Evolutionary conservation across 495 filamentous ascomycete genomes (phyloP), one percentile per base, ranked within the genome.

Genomic region (Aspergillus funiculosus): DNA sequence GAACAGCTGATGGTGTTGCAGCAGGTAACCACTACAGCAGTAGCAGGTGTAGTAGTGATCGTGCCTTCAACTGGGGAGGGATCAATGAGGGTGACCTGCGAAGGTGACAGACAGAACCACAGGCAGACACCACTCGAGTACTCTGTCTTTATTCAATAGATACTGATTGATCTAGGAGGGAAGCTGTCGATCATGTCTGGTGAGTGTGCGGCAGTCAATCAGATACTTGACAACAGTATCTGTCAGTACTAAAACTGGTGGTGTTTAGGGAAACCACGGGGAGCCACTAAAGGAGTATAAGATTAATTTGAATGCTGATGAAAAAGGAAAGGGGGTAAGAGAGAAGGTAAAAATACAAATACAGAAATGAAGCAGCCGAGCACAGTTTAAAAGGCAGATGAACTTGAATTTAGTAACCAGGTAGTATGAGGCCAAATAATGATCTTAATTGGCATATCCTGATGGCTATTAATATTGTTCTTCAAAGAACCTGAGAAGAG

Each of bases 31-130:
- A n/a, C n/a, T n/a, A n/a, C n/a, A n/a, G n/a, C n/a, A n/a, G n/a
- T n/a, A n/a, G n/a, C n/a, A n/a, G n/a, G n/a, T n/a, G n/a, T n/a
- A n/a, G n/a, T 25, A 20, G 22, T 43, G 35, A 28, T n/a, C n/a
- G n/a, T n/a, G n/a, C n/a, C n/a, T n/a, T n/a, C n/a, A n/a, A 39
- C 19, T 35, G 39, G 45, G 24, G 36, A 37, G 41, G 49, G 36
- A 45, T 51, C 40, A 39, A 51, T 39, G 41, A 44, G 40, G 39
- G 48, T 28, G 47, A 50, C 44, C 47, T 38, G 35, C 48, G 48
- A 40, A 31, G 8, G 28, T 10, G 35, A 36, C 39, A 40, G 48
- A 41, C 48, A 27, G 48, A 39, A 38, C 43, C 43, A 46, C 28
- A 11, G 28, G 10, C 28, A 30, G n/a, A n/a, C n/a, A n/a, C n/a